These are phyloP conservation scores for Colletotrichum gigasporum DNA, from an alignment of 2,329 filamentous ascomycete genomes.

Conservation along the genomic window DNA sequence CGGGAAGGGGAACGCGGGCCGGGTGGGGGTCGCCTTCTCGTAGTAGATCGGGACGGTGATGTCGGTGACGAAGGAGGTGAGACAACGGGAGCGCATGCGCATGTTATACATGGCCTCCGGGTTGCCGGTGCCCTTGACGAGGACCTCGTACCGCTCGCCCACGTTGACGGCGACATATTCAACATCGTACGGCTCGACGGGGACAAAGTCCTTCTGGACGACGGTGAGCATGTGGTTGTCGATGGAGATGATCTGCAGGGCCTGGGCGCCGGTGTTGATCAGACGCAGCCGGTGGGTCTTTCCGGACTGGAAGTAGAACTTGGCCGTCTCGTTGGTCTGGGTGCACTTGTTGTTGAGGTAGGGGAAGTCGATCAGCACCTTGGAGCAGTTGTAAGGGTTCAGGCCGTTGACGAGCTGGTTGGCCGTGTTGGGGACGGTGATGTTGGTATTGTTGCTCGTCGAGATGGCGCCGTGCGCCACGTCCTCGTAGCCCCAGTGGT, in stretches of 20 bases:
- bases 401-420: slow-evolving; percentile 55
- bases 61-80: slow-evolving; percentile 1
- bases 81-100: slow-evolving; percentile 14
- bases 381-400: slow-evolving; percentile 51
- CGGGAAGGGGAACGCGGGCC: too few relatives aligned
- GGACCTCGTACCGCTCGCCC: slow-evolving; percentile 19
- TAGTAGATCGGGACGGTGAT: slow-evolving; percentile 8
- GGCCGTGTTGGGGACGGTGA: slow-evolving; percentile 43
- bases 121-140: slow-evolving; percentile 17
- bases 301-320: slow-evolving; percentile 18
- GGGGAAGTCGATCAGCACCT: slow-evolving; percentile 63
- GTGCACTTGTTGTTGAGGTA: slow-evolving; percentile 54
- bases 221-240: slow-evolving; percentile 21
- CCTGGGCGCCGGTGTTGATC: slow-evolving; percentile 29
- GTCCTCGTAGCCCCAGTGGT: slow-evolving; percentile 57
- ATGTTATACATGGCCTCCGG: slow-evolving; percentile 11
- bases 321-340: too few relatives aligned
- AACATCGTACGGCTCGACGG: slow-evolving; percentile 26
- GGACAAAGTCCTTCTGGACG: slow-evolving; percentile 17
- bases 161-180: slow-evolving; percentile 15
- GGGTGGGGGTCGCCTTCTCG: background rate
- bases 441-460: slow-evolving; percentile 50
- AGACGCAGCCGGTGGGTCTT: slow-evolving; percentile 25
- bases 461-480: slow-evolving; percentile 57
- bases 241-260: slow-evolving; percentile 27